Conservation (phyloP, 75 land plant species). For the Picea sitchensis region DNA sequence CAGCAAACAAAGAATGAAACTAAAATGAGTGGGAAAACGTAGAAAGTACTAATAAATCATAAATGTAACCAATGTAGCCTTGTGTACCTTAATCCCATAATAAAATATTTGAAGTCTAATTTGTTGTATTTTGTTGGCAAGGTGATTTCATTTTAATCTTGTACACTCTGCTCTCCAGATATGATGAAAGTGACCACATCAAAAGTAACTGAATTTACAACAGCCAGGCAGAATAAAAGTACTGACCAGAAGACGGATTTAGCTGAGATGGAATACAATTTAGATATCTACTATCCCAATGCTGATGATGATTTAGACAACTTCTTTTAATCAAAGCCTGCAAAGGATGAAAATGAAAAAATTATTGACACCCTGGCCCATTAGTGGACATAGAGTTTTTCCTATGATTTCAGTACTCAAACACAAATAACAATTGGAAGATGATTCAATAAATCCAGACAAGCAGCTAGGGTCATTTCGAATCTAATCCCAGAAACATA, state of each 20-base stretch:
- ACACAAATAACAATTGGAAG: neutral
- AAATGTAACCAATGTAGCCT: neutral
- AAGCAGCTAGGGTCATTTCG: neutral
- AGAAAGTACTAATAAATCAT: neutral
- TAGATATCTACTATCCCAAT: neutral
- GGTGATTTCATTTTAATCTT: neutral
- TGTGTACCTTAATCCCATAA: neutral
- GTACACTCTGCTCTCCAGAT: neutral
- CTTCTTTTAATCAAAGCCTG: neutral
- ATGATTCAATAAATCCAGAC: neutral
- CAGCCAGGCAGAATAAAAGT: neutral
- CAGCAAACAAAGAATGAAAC: too few relatives aligned
- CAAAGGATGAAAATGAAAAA: neutral
- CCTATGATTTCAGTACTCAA: neutral
- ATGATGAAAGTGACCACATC: neutral
- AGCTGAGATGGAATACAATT: neutral
- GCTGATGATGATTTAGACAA: neutral
- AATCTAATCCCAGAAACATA: neutral
- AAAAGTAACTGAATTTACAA: neutral
- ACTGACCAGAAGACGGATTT: slow-evolving; percentile 3
- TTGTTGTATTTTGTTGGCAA: neutral
- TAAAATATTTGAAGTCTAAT: neutral
- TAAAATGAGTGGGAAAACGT: neutral
- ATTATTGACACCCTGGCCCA: neutral
- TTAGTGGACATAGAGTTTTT: neutral